Evolutionary conservation across 805 yeast species (phyloP), one percentile per base, ranked within the genome.

Genomic region (Candida khao-thaluensis): DNA sequence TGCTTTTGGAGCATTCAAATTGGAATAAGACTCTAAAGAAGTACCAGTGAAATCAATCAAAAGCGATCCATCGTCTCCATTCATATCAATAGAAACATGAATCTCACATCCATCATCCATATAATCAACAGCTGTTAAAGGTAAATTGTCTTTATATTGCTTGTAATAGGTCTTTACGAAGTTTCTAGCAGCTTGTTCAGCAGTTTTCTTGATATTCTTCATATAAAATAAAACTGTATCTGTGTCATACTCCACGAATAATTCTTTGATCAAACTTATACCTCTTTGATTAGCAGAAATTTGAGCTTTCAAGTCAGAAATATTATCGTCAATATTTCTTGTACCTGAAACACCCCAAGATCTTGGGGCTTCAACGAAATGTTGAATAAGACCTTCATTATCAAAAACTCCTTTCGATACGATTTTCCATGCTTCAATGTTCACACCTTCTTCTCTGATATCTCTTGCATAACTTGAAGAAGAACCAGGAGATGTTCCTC

Each of bases 1-100:
- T 0, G 96, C 91, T 48, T 72, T 77, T 1, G 97, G 97, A 0
- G 96, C 96, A 59, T 90, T 90, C 60, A 86, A 71, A 59, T 90
- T 45, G 11, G 47, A 41, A 28, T 51, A 56, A 5, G 51, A 46
- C 41, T 58, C 58, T 36, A 46, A 41, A 2, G 59, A 51, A 5
- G 60, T 53, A 22, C 59, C 62, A 8, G 49, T 39, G 23, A 59
- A 59, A 45, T 59, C 64, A 34, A 59, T 53, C 15, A 49, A 41
- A 4, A 55, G 49, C 16, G 48, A 43, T 5, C 60, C 61, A 25
- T 45, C 50, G 2, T 43, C 42, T n/a, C 42, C 42, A 25, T 51
- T 49, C 25, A 47, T 48, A 26, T 47, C 44, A 28, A 59, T 47
- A 4, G 48, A 37, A 26, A 59, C 50, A 3, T 34, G 17, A 12